Evolutionary conservation across 1,284 basidiomycete species (phyloP), one percentile per base, ranked within the genome.

Genomic region (Cutaneotrichosporon sp.): DNA sequence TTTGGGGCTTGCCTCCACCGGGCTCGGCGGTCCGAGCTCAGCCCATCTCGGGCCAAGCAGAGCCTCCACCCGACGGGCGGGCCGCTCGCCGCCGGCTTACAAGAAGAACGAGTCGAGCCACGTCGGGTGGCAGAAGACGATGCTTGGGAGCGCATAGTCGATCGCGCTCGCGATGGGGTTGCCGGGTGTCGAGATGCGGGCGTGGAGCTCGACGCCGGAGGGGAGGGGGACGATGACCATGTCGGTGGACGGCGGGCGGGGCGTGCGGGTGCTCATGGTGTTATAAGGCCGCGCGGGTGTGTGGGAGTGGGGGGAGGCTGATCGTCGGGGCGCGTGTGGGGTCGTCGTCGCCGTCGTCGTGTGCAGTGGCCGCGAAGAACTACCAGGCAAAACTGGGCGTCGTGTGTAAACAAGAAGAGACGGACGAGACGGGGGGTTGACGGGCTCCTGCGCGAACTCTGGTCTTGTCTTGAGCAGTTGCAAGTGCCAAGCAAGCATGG

Each of bases 281-380:
- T 89, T 31, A 83, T 87, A 88, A 85, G 80, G 91, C 89, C 0
- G 70, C 16, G 69, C 27, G 67, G 69, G 18, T 69, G 60, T 33
- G 29, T 31, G 18, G 29, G 27, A 7, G 49, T n/a, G 49, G 27
- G n/a, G 27, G 29, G 3, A 24, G 18, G 8, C 9, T 70, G 33
- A 53, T 64, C 54, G 4, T 5, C 43, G 13, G n/a, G 36, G 29
- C 29, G n/a, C n/a, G n/a, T n/a, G n/a, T n/a, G n/a, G n/a, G 29
- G 29, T 29, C 29, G 29, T 29, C 29, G 29, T 29, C 29, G 29
- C 4, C 5, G 29, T 29, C 5, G 29, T 29, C 29, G 29, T 29
- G 29, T 5, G 29, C 5, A 5, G 5, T 4, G 29, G 29, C 29
- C 29, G 29, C 29, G 29, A 29, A 29, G 29, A 9, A 4, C 5